phyloP scores from a whole-genome alignment of 2,329 filamentous ascomycete genomes.

The Leptographium procerum region DNA sequence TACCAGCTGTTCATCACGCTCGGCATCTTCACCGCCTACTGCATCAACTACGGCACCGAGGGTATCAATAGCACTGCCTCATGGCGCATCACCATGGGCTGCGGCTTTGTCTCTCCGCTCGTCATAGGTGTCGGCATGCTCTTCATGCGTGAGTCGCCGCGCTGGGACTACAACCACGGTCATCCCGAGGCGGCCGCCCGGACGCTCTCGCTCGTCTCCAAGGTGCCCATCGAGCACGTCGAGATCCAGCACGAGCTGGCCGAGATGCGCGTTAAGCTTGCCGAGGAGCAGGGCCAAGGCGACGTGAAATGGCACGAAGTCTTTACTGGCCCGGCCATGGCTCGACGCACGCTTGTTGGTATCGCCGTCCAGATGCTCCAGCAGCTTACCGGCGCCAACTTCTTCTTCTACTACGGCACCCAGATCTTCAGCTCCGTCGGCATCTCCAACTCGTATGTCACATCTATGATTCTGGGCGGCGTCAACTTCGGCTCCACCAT shows the following conservation, averaged over 20 bases:
- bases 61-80: conserved; percentile 39
- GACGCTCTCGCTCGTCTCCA: conserved; percentile 48
- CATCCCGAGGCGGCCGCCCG: conserved; percentile 41
- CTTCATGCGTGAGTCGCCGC: conserved; percentile 60
- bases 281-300: conserved; percentile 47
- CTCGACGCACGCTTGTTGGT: conserved; percentile 53
- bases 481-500: conserved; percentile 55
- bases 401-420: conserved; percentile 52
- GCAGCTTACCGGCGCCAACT: conserved; percentile 48
- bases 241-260: conserved; percentile 47
- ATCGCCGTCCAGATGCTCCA: conserved; percentile 56
- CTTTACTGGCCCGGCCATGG: conserved; percentile 33
- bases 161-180: conserved; percentile 56
- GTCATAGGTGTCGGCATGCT: conserved; percentile 54
- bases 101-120: conserved; percentile 58
- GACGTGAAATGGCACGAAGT: conserved; percentile 38
- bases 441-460: conserved; percentile 41
- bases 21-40: conserved; percentile 56
- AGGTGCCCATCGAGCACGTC: conserved; percentile 44
- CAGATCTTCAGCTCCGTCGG: conserved; percentile 47
- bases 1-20: conserved; percentile 66
- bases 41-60: conserved; percentile 53
- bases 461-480: conserved; percentile 50
- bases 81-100: conserved; percentile 51
- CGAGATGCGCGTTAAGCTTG: conserved; percentile 53